phyloP scores from a whole-genome alignment of 164 flowering plant species.

The Stephania yunnanensis region DNA sequence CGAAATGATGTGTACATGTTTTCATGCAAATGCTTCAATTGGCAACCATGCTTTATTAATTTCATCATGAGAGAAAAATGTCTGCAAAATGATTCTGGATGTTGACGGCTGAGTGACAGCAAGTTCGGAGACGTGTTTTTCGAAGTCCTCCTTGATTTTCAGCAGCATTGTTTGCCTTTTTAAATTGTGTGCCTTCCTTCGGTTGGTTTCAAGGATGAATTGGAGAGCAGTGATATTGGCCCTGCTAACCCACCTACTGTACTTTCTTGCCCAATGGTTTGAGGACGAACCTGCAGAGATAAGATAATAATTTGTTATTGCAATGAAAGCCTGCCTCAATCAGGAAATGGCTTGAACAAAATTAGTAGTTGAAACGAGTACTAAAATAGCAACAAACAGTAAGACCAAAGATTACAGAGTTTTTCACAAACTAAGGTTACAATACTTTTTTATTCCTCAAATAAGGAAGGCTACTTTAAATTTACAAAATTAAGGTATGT shows the following conservation, averaged over 20 bases:
- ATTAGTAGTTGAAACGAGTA: neutral
- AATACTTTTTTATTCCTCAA: too few relatives aligned
- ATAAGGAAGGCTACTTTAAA: too few relatives aligned
- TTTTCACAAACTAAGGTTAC: too few relatives aligned
- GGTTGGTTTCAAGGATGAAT: conserved; percentile 65
- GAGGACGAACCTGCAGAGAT: conserved; percentile 71
- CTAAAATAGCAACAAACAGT: neutral
- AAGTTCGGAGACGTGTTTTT: conserved; percentile 20
- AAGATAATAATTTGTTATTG: neutral
- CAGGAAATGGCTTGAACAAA: neutral
- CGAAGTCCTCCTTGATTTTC: conserved; percentile 29
- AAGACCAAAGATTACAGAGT: neutral
- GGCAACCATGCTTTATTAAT: neutral
- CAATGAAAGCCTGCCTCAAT: neutral
- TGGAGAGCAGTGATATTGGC: conserved; percentile 96
- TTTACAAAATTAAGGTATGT: too few relatives aligned
- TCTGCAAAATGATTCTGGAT: neutral
- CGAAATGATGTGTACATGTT: too few relatives aligned
- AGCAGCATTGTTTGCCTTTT: conserved; percentile 35
- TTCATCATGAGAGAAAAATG: neutral
- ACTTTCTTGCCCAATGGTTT: conserved; percentile 93
- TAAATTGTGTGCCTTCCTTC: conserved; percentile 53
- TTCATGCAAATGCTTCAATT: too few relatives aligned
- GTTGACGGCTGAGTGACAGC: conserved; percentile 20
- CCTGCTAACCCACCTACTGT: conserved; percentile 94